A percentile compares a stretch with the other conserved stretches of the same genome.
These are phyloP conservation scores for Cytospora paraplurivora DNA, from an alignment of 2,329 filamentous ascomycete species.

Conservation along the genomic window DNA sequence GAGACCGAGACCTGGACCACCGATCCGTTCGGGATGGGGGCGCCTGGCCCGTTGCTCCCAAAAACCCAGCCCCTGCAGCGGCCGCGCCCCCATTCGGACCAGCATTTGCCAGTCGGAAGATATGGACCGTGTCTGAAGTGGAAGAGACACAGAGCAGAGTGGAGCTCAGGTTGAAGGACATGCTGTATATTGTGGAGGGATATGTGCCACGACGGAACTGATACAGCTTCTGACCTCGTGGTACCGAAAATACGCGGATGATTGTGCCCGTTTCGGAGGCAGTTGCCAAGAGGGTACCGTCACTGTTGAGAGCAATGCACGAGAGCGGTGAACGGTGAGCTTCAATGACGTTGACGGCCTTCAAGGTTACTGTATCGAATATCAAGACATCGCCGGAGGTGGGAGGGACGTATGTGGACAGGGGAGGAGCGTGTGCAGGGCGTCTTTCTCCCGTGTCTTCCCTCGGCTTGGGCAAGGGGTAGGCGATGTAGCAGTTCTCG, in stretches of 20 bases:
- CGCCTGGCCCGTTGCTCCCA: constrained; percentile 36
- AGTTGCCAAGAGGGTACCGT: constrained; percentile 88
- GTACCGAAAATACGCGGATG: constrained; percentile 92
- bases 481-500: constrained; percentile 93
- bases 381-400: constrained; percentile 91
- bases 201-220: constrained; percentile 96
- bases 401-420: constrained; percentile 74
- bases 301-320: constrained; percentile 87
- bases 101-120: constrained; percentile 72
- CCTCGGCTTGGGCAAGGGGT: constrained; percentile 78
- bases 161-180: constrained; percentile 96
- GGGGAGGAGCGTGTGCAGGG: constrained; percentile 83
- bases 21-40: constrained; percentile 50
- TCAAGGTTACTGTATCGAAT: constrained; percentile 85
- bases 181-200: constrained; percentile 94
- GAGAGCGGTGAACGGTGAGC: constrained; percentile 91
- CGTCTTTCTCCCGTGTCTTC: constrained; percentile 59
- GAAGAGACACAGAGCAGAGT: constrained; percentile 94
- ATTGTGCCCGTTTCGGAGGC: constrained; percentile 98
- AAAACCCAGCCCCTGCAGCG: constrained; percentile 29
- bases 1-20: constrained; percentile 54
- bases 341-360: constrained; percentile 93
- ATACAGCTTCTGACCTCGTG: constrained; percentile 87
- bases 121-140: constrained; percentile 93
- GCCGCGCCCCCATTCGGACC: constrained; percentile 47